phyloP scores from a whole-genome alignment of 257 asterid genomes.

The Hygrophila difformis region DNA sequence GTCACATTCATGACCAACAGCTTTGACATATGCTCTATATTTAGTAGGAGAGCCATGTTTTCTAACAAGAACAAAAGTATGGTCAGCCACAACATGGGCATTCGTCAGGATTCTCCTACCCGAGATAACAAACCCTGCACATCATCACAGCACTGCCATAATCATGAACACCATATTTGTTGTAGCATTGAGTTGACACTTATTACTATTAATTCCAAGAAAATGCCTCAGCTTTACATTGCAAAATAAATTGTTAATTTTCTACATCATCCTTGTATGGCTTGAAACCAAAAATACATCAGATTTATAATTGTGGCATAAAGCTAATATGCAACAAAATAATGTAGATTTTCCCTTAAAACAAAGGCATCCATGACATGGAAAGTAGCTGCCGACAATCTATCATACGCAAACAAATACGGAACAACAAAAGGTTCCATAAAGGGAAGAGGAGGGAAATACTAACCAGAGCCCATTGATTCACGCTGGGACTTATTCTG shows the following conservation, averaged over 20 bases:
- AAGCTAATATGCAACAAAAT: too few relatives aligned
- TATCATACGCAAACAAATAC: background rate
- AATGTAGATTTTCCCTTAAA: background rate
- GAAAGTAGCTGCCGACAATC: background rate
- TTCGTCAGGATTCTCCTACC: slow-evolving; percentile 83
- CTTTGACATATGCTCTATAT: slow-evolving; percentile 76
- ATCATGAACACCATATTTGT: slow-evolving; percentile 6
- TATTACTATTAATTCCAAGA: background rate
- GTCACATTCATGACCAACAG: slow-evolving; percentile 96
- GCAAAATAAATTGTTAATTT: background rate
- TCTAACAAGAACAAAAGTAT: slow-evolving; percentile 89
- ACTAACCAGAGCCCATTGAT: slow-evolving; percentile 87
- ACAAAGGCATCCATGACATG: background rate
- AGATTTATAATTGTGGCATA: background rate
- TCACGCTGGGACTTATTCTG: slow-evolving; percentile 94
- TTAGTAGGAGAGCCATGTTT: slow-evolving; percentile 92
- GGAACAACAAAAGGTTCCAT: background rate
- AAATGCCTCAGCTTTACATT: background rate
- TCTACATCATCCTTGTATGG: background rate
- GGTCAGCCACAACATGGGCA: slow-evolving; percentile 99
- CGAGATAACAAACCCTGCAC: slow-evolving; percentile 70
- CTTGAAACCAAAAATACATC: background rate
- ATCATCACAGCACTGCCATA: slow-evolving; percentile 5
- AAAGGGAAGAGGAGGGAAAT: too few relatives aligned
- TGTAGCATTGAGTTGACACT: background rate